These are phyloP conservation scores for Rhizopogon parksii DNA, from an alignment of 1,284 basidiomycete species.

Conservation along the genomic window DNA sequence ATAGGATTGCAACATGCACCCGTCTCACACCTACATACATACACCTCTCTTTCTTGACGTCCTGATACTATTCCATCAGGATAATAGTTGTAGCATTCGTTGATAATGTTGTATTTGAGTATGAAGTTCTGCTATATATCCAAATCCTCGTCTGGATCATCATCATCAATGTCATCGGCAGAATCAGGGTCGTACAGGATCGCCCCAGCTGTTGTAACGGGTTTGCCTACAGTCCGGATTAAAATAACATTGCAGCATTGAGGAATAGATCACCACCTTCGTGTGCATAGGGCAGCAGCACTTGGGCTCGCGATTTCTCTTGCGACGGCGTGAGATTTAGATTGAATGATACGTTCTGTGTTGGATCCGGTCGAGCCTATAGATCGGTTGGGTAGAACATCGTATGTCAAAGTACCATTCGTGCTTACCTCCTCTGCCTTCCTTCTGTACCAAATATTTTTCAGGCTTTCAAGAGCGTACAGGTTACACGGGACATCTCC, in stretches of 20 bases:
- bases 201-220: conserved; percentile 21
- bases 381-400: conserved; percentile 6
- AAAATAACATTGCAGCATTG: not conserved
- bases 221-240: conserved; percentile 18
- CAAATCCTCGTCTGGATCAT: conserved; percentile 85
- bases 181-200: conserved; percentile 80
- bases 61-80: not conserved
- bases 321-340: conserved; percentile 81
- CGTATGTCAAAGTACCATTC: not conserved
- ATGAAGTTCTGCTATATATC: conserved; percentile 50
- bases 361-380: conserved; percentile 45
- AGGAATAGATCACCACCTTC: conserved; percentile 45
- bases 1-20: not conserved
- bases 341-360: conserved; percentile 76
- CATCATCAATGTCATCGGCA: conserved; percentile 83
- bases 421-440: conserved; percentile 35
- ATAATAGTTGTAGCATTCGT: not conserved
- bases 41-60: not conserved
- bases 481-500: conserved; percentile 38
- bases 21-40: not conserved
- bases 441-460: conserved; percentile 39
- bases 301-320: conserved; percentile 67
- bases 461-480: conserved; percentile 42
- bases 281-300: conserved; percentile 83
- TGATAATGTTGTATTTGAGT: not conserved